Percentiles rank a stretch among this genome's conserved stretches.
phyloP scores from a whole-genome alignment of 2,329 filamentous ascomycete species.

The Clarireedia paspali region DNA sequence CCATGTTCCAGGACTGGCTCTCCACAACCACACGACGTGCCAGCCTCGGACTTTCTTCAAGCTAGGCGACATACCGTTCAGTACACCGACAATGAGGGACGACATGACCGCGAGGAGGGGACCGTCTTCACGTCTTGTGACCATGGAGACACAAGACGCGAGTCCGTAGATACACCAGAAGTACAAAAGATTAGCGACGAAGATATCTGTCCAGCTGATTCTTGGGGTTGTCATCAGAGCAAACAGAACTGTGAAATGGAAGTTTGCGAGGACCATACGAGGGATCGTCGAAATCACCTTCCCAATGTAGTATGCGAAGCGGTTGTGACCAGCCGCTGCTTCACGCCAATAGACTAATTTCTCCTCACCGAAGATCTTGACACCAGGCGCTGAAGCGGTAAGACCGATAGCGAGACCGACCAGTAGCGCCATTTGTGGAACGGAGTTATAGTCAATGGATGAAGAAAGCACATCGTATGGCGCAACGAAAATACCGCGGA shows the following conservation, averaged over 20 bases:
- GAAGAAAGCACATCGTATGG: constrained; percentile 45
- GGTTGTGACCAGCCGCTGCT: constrained; percentile 47
- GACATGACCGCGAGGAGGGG: constrained; percentile 49
- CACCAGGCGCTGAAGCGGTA: constrained; percentile 45
- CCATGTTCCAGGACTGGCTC: constrained; percentile 46
- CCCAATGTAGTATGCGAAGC: constrained; percentile 48
- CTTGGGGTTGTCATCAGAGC: background rate
- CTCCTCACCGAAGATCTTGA: constrained; percentile 31
- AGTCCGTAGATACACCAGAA: constrained; percentile 38
- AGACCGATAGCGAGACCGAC: constrained; percentile 48
- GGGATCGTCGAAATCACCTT: constrained; percentile 45
- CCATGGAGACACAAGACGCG: constrained; percentile 44
- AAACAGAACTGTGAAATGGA: constrained; percentile 44
- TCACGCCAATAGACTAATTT: constrained; percentile 47
- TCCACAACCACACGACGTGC: constrained; percentile 46
- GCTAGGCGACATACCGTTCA: constrained; percentile 45
- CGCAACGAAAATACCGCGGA: constrained; percentile 42
- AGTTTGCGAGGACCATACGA: constrained; percentile 32
- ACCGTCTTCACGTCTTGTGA: constrained; percentile 47
- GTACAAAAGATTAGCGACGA: constrained; percentile 49
- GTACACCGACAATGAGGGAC: constrained; percentile 44
- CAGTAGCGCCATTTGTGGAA: constrained; percentile 45
- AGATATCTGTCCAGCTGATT: constrained; percentile 28
- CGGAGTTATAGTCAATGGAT: constrained; percentile 41
- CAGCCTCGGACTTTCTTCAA: constrained; percentile 34